phyloP scores from a whole-genome alignment of 2,329 filamentous ascomycete genomes.

The Ambrosiella cleistominuta region DNA sequence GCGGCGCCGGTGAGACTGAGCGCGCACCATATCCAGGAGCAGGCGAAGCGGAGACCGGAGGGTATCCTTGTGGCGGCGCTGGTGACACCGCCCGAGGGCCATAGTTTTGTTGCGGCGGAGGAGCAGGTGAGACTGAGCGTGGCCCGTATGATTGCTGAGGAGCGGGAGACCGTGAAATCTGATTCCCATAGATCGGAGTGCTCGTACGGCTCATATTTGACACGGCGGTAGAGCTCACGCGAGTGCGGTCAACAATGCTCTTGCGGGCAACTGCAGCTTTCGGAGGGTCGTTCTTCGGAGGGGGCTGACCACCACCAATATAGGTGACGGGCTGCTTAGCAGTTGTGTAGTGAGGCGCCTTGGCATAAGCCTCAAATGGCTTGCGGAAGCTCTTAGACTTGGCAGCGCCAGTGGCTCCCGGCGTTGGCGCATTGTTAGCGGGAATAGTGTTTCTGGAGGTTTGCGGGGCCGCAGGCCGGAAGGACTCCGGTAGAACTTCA shows the following conservation, averaged over 20 bases:
- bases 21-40: slow-evolving; percentile 13
- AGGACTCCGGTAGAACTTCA: slow-evolving; percentile 68
- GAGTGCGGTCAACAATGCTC: slow-evolving; percentile 2
- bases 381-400: slow-evolving; percentile 49
- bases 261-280: slow-evolving; percentile 10
- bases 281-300: slow-evolving; percentile 18
- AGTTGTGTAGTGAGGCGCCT: slow-evolving; percentile 47
- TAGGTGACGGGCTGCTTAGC: slow-evolving; percentile 43
- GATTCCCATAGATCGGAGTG: slow-evolving; percentile 8
- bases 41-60: slow-evolving; percentile 13
- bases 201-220: slow-evolving; percentile 1
- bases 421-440: slow-evolving; percentile 40
- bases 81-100: slow-evolving; percentile 4
- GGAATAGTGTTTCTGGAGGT: slow-evolving; percentile 43
- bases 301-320: slow-evolving; percentile 25
- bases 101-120: slow-evolving; percentile 5
- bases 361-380: slow-evolving; percentile 49
- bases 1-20: slow-evolving; percentile 22
- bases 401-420: slow-evolving; percentile 19
- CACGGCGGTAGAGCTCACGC: slow-evolving; percentile 5
- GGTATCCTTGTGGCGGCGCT: slow-evolving; percentile 4
- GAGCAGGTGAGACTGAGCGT: slow-evolving; percentile 11
- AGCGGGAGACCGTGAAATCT: slow-evolving; percentile 5
- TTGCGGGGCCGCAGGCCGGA: slow-evolving; percentile 40
- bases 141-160: slow-evolving; percentile 10